Conservation (phyloP, 805 yeast genomes). For the Diddensiella santjacobensis region DNA sequence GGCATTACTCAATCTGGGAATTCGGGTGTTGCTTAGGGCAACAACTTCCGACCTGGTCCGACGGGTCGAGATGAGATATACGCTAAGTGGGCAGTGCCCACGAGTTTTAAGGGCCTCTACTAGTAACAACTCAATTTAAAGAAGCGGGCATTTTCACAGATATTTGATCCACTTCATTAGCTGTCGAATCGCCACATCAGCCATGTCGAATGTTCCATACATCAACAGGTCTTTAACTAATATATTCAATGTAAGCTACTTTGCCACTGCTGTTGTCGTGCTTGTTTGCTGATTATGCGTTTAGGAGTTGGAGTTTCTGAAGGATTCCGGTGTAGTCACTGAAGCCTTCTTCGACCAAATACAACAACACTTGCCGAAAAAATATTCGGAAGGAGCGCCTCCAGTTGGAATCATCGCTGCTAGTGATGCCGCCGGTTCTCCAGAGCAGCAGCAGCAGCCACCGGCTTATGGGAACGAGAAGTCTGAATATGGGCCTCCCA, state of each 20-base stretch:
- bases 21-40: no score
- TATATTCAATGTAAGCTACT: slow-evolving; percentile 47
- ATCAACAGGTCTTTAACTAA: slow-evolving; percentile 77
- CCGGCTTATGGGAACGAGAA: not conserved
- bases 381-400: slow-evolving; percentile 48
- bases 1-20: no score
- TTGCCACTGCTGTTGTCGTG: no score
- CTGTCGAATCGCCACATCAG: no score
- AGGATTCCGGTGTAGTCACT: slow-evolving; percentile 69
- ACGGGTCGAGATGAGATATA: no score
- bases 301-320: slow-evolving; percentile 68
- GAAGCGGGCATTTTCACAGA: no score
- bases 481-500: slow-evolving; percentile 9
- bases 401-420: slow-evolving; percentile 42
- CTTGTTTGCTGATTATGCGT: slow-evolving; percentile 19
- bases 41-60: no score
- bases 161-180: no score
- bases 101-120: no score
- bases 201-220: slow-evolving; percentile 35
- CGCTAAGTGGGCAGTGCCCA: no score
- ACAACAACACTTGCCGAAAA: slow-evolving; percentile 50
- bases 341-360: slow-evolving; percentile 52
- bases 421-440: slow-evolving; percentile 3
- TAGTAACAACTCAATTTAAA: no score
- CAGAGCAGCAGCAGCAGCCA: not conserved